Evolutionary conservation across 495 filamentous ascomycete genomes (phyloP), one percentile per base, ranked within the genome.

Genomic region (Penicillium herquei): DNA sequence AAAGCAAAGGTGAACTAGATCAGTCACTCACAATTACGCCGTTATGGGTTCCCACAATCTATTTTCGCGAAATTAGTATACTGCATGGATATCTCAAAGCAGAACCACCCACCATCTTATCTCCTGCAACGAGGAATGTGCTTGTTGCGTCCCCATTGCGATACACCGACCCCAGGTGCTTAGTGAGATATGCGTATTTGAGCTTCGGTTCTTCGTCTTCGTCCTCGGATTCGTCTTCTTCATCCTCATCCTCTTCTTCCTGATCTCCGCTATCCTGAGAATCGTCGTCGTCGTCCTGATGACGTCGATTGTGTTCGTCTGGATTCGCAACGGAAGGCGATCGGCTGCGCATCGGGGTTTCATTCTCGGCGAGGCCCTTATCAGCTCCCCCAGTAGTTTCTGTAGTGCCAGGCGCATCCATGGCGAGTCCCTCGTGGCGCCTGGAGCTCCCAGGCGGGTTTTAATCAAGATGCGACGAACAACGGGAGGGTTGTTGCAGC

Each of bases 21-120:
- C n/a, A 26, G 14, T 26, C 21, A 77, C 89, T 82, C 79, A 96
- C 92, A 62, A 98, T 91, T 63, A 94, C 96, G 59, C 94, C 94
- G 73, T 96, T 97, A 70, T 98, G 94, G 4, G 95, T 96, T 59
- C 94, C 94, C 57, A 95, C 77, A 52, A 98, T 87, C 90, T 95
- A 72, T 61, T 39, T 62, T 12, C 5, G 49, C 26, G 18, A 10
- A 37, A 13, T 71, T 55, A 73, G 65, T 42, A 41, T 33, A 34
- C 0, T 44, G 4, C 1, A 3, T 42, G 5, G 9, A 17, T 7
- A 7, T 6, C 13, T 9, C 39, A 3, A 16, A 9, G 34, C 10
- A 41, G 31, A 17, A 9, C 18, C 48, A 44, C 81, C 56, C 77
- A 93, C 91, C 92, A 97, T 96, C 76, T 96, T 98, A 76, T 98